These are phyloP conservation scores for Rhizopus arrhizus DNA, from an alignment of 371 early-diverging fungal species.

Conservation along the genomic window DNA sequence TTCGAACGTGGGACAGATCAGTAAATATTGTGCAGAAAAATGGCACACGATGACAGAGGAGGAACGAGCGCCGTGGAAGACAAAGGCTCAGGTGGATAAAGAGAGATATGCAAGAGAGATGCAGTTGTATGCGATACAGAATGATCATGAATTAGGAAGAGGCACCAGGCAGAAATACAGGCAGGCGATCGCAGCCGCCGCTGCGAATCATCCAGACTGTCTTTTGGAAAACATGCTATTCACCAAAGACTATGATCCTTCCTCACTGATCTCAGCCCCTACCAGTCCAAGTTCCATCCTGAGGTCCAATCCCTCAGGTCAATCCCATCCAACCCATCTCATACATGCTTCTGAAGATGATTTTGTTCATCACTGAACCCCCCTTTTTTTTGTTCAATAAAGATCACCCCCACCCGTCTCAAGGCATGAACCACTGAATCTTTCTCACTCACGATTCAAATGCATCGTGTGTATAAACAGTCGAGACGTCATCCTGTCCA, in stretches of 20 bases:
- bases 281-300: constrained; percentile 7
- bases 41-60: constrained; percentile 69
- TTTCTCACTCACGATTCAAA: too few relatives aligned
- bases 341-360: neutral
- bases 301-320: neutral
- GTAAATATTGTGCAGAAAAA: constrained; percentile 67
- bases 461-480: too few relatives aligned
- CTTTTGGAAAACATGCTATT: neutral
- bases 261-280: constrained; percentile 3
- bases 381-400: too few relatives aligned
- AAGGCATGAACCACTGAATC: too few relatives aligned
- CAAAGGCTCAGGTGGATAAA: constrained; percentile 71
- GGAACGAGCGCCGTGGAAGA: constrained; percentile 63
- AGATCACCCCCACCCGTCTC: too few relatives aligned
- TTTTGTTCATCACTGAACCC: constrained; percentile 1
- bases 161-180: constrained; percentile 55
- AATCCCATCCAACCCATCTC: neutral
- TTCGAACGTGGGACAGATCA: constrained; percentile 73
- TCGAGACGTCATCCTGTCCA: too few relatives aligned
- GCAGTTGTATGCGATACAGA: constrained; percentile 60
- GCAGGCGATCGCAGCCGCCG: constrained; percentile 1
- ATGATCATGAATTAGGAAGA: constrained; percentile 47
- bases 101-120: constrained; percentile 76
- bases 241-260: constrained; percentile 5
- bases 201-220: constrained; percentile 1